These are phyloP conservation scores for Phellinidium pouzarii DNA, from an alignment of 1,284 basidiomycete species.

Conservation along the genomic window DNA sequence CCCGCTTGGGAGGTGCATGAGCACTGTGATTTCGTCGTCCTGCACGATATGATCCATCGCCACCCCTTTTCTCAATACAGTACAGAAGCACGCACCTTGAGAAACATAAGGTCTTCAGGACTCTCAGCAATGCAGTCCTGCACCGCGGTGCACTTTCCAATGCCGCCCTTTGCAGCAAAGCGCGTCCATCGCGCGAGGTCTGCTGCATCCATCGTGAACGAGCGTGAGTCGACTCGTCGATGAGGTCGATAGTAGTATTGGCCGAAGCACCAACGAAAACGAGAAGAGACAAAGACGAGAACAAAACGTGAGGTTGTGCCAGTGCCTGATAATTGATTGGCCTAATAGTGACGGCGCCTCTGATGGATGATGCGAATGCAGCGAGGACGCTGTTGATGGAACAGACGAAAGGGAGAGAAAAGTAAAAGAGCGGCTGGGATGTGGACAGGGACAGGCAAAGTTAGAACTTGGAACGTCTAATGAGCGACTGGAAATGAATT, in stretches of 20 bases:
- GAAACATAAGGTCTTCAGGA: constrained; percentile 82
- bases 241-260: not conserved
- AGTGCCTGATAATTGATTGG: not conserved
- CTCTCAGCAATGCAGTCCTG: constrained; percentile 75
- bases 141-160: constrained; percentile 66
- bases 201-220: constrained; percentile 50
- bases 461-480: too few relatives aligned
- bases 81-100: constrained; percentile 45
- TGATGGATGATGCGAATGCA: not conserved
- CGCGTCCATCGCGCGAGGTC: constrained; percentile 75
- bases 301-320: not conserved
- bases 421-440: constrained; percentile 1
- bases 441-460: not conserved
- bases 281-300: not conserved
- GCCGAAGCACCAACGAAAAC: not conserved
- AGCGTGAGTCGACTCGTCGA: not conserved
- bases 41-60: constrained; percentile 25
- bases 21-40: constrained; percentile 76
- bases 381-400: not conserved
- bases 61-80: not conserved
- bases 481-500: not conserved
- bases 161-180: constrained; percentile 75
- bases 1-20: constrained; percentile 62
- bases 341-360: not conserved
- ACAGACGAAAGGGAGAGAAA: not conserved